Base-by-base conservation (phyloP, 169 alveolate species). In the Cryptosporidium viatorum region DNA sequence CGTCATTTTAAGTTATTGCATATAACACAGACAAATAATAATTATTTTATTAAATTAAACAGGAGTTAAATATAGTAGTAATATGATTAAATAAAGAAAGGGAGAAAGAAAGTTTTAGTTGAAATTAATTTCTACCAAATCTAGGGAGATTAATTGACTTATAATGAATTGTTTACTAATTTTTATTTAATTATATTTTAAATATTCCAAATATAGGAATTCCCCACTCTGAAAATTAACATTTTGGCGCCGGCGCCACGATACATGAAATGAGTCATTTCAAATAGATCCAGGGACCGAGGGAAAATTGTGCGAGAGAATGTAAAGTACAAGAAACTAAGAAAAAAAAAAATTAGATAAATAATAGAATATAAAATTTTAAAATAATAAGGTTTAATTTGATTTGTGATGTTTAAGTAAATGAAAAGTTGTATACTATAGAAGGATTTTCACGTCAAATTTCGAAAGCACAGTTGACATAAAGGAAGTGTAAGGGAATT, bases 261-360 rank as follows among this genome's bases (percentile, higher is more conserved):
- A 2, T 23, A 9, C 14, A n/a, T 55, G 23, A 9, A 3, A 9
- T 23, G 37, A 16, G 29, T n/a, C 67, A 23, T n/a, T 55, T 55
- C 35, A 8, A 26, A 65, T 35, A 37, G 41, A 65, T 65, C 71
- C 71, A 65, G 41, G 71, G 71, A 65, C 50, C 33, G 69, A 26
- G 71, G 71, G 71, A 65, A 65, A 65, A 65, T 16, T 35, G 31
- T 31, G 10, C 52, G 52, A 26, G 48, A 65, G 35, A n/a, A 55
- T 55, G 18, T 55, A 55, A 1, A 1, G n/a, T 8, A 0, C 35
- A n/a, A 26, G 18, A 55, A 48, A 1, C 7, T 48, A 14, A 23
- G 12, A 18, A 18, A 48, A 48, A 48, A 8, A 45, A 48, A 14
- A 48, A 41, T 3, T 48, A 14, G 21, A 4, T 55, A 21, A 55